Evolutionary conservation across 2,329 filamentous ascomycete genomes (phyloP), one percentile per base, ranked within the genome.

Genomic region (Clonostachys chloroleuca): DNA sequence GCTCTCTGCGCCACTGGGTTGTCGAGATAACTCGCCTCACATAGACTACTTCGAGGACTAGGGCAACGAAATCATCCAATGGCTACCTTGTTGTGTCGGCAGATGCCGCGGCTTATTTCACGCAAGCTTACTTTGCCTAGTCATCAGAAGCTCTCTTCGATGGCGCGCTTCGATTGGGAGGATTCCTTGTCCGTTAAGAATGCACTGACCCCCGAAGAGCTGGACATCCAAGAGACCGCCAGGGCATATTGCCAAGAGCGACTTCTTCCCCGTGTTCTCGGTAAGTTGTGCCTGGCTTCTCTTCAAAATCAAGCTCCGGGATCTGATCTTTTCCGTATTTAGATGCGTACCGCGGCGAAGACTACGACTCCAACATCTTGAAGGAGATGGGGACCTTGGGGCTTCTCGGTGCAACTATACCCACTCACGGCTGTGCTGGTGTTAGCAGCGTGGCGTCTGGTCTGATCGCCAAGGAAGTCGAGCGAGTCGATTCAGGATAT

Each of bases 311-410:
- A 20, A 30, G 10, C 13, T 48, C n/a, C 40, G n/a, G 34, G 7
- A 39, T n/a, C 20, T 13, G 14, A 17, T 17, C 44, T 47, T 18
- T 45, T 43, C 20, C 33, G 42, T 45, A 6, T 30, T 10, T 3
- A 30, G 41, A 42, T 14, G 41, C 41, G 8, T 42, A 42, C 13
- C 41, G 91, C 54, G 83, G 92, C 63, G 91, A 96, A 68, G 66
- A 90, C 61, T 96, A 91, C 69, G 90, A 95, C 65, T 79, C 81
- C 58, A 84, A 86, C 57, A 95, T 96, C 51, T 76, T 96, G 33
- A 78, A 85, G 64, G 91, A 96, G 70, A 95, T 96, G 91, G 91
- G 91, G 40, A 89, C 94, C 62, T 74, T 96, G n/a, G 91, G 91
- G n/a, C 77, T 96, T 1, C 75, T 96, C 5, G 91, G 91, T 46